A percentile compares a stretch with the other conserved stretches of the same genome.
Evolutionary conservation across 345 rosid species (phyloP).

Genomic region (Hirschfeldia incana): DNA sequence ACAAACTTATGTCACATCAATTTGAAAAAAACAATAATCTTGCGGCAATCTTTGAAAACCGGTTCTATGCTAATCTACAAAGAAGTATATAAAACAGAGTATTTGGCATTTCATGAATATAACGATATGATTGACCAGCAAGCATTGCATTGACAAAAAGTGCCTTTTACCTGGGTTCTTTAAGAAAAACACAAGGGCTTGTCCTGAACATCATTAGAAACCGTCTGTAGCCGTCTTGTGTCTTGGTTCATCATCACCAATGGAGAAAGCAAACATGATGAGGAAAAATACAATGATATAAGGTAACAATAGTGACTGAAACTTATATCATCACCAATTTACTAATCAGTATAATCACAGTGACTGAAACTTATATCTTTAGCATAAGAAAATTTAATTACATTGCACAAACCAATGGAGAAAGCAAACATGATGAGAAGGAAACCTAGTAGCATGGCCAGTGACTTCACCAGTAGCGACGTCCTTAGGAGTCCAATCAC

Average conservation of each 20-base stretch:
- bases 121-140: not conserved
- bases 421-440: not conserved
- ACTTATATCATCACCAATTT: constrained; percentile 12
- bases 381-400: too few relatives aligned
- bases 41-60: too few relatives aligned
- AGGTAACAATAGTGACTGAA: constrained; percentile 49
- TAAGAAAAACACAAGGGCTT: constrained; percentile 75
- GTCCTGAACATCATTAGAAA: constrained; percentile 77
- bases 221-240: constrained; percentile 94
- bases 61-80: constrained; percentile 56
- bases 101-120: not conserved
- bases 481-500: constrained; percentile 89
- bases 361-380: not conserved
- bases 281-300: too few relatives aligned
- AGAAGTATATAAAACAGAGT: not conserved
- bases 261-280: not conserved
- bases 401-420: not conserved
- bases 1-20: too few relatives aligned
- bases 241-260: constrained; percentile 99
- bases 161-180: constrained; percentile 58
- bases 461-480: constrained; percentile 70
- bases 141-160: not conserved
- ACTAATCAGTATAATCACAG: constrained; percentile 1
- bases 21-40: too few relatives aligned
- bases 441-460: constrained; percentile 44